Evolutionary conservation across 2,329 filamentous ascomycete species (phyloP).

Genomic region (Penicillium sp.): DNA sequence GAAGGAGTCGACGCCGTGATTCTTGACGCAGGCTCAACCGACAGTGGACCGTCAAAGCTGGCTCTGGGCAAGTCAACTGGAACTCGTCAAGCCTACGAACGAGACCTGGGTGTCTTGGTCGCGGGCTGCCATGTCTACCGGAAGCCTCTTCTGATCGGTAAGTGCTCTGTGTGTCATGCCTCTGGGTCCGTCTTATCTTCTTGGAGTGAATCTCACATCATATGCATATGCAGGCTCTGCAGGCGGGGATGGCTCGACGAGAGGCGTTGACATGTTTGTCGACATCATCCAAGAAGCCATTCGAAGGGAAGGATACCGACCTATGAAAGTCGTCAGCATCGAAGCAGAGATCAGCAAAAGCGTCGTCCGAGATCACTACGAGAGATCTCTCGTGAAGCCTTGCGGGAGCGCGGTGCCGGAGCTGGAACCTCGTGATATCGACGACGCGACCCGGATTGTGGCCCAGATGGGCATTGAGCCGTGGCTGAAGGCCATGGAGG

Average conservation of each 20-base stretch:
- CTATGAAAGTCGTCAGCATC: constrained; percentile 34
- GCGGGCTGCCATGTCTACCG: constrained; percentile 32
- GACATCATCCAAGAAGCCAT: constrained; percentile 42
- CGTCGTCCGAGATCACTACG: constrained; percentile 30
- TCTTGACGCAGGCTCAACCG: constrained; percentile 34
- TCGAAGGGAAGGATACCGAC: constrained; percentile 23
- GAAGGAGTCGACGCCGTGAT: constrained; percentile 39
- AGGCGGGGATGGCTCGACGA: constrained; percentile 50
- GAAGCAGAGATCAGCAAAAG: constrained; percentile 42
- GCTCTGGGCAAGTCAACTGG: constrained; percentile 38
- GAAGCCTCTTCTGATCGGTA: constrained; percentile 45
- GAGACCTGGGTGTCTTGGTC: constrained; percentile 45
- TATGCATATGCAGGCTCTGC: constrained; percentile 34
- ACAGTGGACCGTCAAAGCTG: constrained; percentile 31
- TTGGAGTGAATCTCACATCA: not conserved
- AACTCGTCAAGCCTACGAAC: constrained; percentile 41
- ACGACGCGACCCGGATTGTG: constrained; percentile 39
- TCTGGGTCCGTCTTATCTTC: not conserved
- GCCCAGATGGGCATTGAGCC: constrained; percentile 51
- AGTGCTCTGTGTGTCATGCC: no score
- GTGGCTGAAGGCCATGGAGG: constrained; percentile 38
- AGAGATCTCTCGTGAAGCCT: constrained; percentile 36
- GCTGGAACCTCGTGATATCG: constrained; percentile 40
- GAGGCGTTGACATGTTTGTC: constrained; percentile 44
- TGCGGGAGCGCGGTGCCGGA: constrained; percentile 42